Evolutionary conservation across 768 basidiomycete species (phyloP).

Genomic region (Auriscalpium orientale): DNA sequence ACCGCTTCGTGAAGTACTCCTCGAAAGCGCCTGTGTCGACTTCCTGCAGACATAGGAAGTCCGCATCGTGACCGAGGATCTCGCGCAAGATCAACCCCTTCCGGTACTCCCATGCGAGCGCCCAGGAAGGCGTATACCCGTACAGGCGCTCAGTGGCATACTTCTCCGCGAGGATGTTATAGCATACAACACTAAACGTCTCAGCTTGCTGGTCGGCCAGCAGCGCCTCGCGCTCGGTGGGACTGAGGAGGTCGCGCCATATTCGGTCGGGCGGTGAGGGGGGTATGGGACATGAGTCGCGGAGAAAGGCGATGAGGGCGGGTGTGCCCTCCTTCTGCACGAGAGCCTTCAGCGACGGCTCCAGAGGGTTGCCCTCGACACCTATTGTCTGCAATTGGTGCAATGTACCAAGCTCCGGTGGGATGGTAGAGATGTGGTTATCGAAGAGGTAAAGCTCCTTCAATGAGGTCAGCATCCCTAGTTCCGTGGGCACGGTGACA

Average conservation of each 20-base stretch:
- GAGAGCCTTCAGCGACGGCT: slow-evolving; percentile 63
- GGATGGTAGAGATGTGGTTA: slow-evolving; percentile 83
- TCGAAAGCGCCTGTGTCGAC: slow-evolving; percentile 90
- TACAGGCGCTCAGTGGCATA: slow-evolving; percentile 85
- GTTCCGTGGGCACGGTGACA: slow-evolving; percentile 66
- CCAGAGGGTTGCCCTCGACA: slow-evolving; percentile 94
- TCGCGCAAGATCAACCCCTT: slow-evolving; percentile 84
- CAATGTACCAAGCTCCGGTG: slow-evolving; percentile 80
- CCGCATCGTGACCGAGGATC: slow-evolving; percentile 70
- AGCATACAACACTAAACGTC: slow-evolving; percentile 74
- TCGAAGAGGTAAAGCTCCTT: slow-evolving; percentile 95
- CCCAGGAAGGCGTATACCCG: slow-evolving; percentile 96
- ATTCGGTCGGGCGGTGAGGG: slow-evolving; percentile 71
- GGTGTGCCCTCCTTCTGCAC: slow-evolving; percentile 94
- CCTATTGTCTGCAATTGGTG: slow-evolving; percentile 91
- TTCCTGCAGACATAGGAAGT: slow-evolving; percentile 93
- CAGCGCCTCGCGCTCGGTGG: slow-evolving; percentile 51
- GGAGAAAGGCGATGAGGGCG: slow-evolving; percentile 81
- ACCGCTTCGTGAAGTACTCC: slow-evolving; percentile 75
- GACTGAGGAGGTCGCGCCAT: slow-evolving; percentile 61
- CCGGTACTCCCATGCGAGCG: slow-evolving; percentile 90
- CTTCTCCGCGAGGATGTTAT: slow-evolving; percentile 92
- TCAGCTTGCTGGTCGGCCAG: slow-evolving; percentile 62
- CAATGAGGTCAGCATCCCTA: slow-evolving; percentile 84
- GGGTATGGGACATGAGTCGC: slow-evolving; percentile 86